Evolutionary conservation across 805 yeast species (phyloP).

Genomic region (Schwanniomyces pseudopolymorphus): DNA sequence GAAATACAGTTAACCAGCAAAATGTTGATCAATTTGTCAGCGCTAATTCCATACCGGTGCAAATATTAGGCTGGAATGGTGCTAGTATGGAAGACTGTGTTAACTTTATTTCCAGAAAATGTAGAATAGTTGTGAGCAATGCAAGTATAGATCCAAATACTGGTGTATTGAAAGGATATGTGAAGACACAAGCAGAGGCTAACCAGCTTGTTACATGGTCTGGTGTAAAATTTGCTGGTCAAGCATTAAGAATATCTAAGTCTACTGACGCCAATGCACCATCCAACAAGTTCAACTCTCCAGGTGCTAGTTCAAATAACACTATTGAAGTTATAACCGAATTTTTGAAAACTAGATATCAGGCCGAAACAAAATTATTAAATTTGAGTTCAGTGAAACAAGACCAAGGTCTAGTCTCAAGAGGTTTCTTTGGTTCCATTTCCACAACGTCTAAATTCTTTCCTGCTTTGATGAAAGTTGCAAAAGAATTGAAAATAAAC

Average conservation of each 20-base stretch:
- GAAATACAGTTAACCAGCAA: constrained; percentile 14
- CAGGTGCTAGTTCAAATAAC: constrained; percentile 12
- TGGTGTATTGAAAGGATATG: constrained; percentile 59
- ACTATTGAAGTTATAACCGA: constrained; percentile 64
- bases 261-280: constrained; percentile 15
- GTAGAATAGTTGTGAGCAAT: constrained; percentile 55
- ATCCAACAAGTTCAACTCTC: constrained; percentile 11
- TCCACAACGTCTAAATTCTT: constrained; percentile 77
- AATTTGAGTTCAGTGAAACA: constrained; percentile 64
- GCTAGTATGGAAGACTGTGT: constrained; percentile 69
- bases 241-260: constrained; percentile 54
- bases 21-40: constrained; percentile 27
- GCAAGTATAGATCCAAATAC: constrained; percentile 48
- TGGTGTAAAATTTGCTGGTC: constrained; percentile 84
- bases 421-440: constrained; percentile 64
- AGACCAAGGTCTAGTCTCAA: constrained; percentile 58
- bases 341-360: constrained; percentile 67
- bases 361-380: constrained; percentile 61
- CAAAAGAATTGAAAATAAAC: constrained; percentile 51
- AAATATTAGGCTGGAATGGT: constrained; percentile 79
- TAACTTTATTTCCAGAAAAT: constrained; percentile 66
- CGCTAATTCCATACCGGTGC: constrained; percentile 48
- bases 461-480: constrained; percentile 84
- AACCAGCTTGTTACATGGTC: constrained; percentile 56
- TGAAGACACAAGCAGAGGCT: constrained; percentile 55